Evolutionary conservation across 202 grass and related monocot genomes (phyloP).

Genomic region (Musa balbisiana): DNA sequence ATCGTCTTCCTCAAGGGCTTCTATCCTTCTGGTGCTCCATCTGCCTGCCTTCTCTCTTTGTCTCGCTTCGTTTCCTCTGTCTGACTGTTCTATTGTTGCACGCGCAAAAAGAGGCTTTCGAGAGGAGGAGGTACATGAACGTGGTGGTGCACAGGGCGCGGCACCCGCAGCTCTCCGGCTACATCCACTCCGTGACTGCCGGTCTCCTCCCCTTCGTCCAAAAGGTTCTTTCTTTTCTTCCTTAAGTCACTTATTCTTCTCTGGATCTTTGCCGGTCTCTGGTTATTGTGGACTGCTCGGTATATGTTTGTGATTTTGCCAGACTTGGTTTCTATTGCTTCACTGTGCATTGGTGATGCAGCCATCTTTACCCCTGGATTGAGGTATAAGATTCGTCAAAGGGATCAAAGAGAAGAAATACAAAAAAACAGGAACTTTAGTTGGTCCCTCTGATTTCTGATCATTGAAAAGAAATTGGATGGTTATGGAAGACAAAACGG

Average conservation of each 20-base stretch:
- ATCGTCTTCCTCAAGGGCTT: conserved; percentile 92
- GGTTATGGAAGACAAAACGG: no score
- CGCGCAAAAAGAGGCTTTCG: conserved; percentile 56
- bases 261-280: neutral
- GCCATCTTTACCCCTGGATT: no score
- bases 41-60: conserved; percentile 6
- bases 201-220: conserved; percentile 66
- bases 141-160: conserved; percentile 84
- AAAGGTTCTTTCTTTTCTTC: conserved; percentile 43
- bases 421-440: no score
- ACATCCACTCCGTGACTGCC: conserved; percentile 61
- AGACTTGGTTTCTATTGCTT: neutral
- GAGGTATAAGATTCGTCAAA: no score
- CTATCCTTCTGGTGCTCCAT: conserved; percentile 59
- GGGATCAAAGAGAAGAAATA: no score
- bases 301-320: neutral
- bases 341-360: no score
- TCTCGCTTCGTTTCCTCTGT: neutral
- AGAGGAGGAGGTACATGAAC: conserved; percentile 99
- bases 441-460: no score
- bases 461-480: no score
- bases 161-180: conserved; percentile 56
- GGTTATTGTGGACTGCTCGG: neutral
- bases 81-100: neutral
- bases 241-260: neutral